A percentile compares a stretch with the other conserved stretches of the same genome.
phyloP scores from a whole-genome alignment of 345 rosid species.

The Eucalyptus sp. region DNA sequence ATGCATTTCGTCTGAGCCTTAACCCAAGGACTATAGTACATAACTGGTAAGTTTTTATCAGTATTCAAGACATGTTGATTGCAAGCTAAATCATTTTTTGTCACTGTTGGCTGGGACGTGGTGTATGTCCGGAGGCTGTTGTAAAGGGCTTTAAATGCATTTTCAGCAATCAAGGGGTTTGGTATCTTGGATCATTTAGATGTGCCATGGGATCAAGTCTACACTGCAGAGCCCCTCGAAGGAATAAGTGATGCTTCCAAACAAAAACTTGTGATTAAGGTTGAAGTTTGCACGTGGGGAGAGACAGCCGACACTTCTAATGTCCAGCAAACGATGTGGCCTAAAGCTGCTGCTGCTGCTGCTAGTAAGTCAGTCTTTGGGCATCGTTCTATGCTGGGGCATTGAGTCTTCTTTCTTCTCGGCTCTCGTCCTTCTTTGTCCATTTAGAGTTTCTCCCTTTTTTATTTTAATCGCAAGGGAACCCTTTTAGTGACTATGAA shows the following conservation, averaged over 20 bases:
- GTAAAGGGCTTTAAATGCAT: fast-evolving
- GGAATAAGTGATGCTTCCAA: too few relatives aligned
- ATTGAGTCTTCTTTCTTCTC: neutral
- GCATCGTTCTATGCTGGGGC: neutral
- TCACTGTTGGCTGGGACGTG: fast-evolving
- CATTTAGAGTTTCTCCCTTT: neutral
- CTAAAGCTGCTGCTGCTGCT: neutral
- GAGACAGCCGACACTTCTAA: too few relatives aligned
- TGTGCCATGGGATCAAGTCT: too few relatives aligned
- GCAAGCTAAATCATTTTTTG: too few relatives aligned
- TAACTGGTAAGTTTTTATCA: neutral
- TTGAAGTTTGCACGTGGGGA: too few relatives aligned
- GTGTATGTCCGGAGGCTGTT: too few relatives aligned
- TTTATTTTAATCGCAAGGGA: neutral
- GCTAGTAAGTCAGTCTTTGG: neutral
- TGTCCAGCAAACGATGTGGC: fast-evolving
- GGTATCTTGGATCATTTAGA: neutral
- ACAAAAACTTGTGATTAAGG: too few relatives aligned
- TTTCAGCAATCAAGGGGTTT: too few relatives aligned
- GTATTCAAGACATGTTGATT: too few relatives aligned
- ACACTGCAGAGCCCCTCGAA: too few relatives aligned
- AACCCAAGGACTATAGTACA: neutral
- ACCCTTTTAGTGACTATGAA: neutral
- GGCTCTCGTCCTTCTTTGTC: neutral
- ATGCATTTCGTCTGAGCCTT: neutral